Evolutionary conservation across 2,329 filamentous ascomycete species (phyloP).

Genomic region (Aspergillus sp.): DNA sequence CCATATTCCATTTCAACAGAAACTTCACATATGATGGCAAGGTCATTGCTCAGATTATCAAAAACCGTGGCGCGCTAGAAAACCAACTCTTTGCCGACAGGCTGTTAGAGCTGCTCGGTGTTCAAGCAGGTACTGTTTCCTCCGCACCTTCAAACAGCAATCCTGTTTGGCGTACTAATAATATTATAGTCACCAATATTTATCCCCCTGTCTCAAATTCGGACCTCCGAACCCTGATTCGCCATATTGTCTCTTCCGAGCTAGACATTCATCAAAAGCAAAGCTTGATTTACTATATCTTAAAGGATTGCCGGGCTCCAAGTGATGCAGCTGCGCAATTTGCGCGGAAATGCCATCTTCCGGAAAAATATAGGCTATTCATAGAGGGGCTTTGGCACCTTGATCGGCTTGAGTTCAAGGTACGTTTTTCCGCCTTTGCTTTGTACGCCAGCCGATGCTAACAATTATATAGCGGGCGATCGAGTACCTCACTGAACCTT

Average conservation of each 20-base stretch:
- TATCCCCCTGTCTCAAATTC: constrained; percentile 74
- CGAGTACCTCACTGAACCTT: constrained; percentile 75
- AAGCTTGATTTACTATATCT: constrained; percentile 78
- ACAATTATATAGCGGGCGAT: constrained; percentile 57
- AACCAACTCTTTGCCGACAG: constrained; percentile 78
- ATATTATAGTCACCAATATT: constrained; percentile 53
- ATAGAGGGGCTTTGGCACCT: constrained; percentile 81
- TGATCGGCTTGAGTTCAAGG: constrained; percentile 69
- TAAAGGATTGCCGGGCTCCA: constrained; percentile 68
- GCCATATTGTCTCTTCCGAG: constrained; percentile 64
- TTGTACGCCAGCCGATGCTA: constrained; percentile 5
- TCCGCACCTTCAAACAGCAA: constrained; percentile 14
- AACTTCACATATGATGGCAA: constrained; percentile 64
- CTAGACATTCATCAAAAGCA: constrained; percentile 75
- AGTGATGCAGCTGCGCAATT: constrained; percentile 59
- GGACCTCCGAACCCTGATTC: constrained; percentile 68
- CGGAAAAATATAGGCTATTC: constrained; percentile 74
- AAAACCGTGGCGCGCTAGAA: constrained; percentile 65
- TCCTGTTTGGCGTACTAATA: constrained; percentile 6
- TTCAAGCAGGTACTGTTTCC: constrained; percentile 60
- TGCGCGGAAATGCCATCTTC: constrained; percentile 63
- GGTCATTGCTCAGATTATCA: constrained; percentile 62
- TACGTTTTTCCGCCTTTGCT: constrained; percentile 31
- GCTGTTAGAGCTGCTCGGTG: constrained; percentile 67
- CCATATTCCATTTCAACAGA: constrained; percentile 63